A percentile compares a stretch with the other conserved stretches of the same genome.
These are phyloP conservation scores for Mycena sanguinolenta DNA, from an alignment of 768 basidiomycete species.

Conservation along the genomic window DNA sequence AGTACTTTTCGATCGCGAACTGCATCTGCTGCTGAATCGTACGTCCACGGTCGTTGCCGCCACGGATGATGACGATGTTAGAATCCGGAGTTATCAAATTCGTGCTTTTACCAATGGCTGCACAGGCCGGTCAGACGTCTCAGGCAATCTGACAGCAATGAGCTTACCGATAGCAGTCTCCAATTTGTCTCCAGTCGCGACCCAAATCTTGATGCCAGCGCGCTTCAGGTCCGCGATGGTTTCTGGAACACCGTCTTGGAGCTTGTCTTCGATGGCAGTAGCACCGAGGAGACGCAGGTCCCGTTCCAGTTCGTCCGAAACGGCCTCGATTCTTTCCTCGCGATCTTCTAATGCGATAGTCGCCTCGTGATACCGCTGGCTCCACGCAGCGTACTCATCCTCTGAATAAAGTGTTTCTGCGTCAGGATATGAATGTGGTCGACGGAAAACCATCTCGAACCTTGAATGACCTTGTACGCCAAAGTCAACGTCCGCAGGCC, in stretches of 20 bases:
- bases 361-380: constrained; percentile 83
- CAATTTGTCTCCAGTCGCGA: constrained; percentile 97
- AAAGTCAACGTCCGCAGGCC: constrained; percentile 94
- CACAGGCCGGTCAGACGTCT: neutral
- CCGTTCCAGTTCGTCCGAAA: constrained; percentile 86
- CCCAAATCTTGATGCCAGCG: constrained; percentile 99
- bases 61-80: constrained; percentile 94
- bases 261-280: constrained; percentile 96
- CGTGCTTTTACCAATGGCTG: constrained; percentile 97
- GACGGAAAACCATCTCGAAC: constrained; percentile 54
- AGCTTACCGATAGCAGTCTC: constrained; percentile 92
- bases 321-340: constrained; percentile 82
- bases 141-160: constrained; percentile 2
- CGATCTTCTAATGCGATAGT: constrained; percentile 82
- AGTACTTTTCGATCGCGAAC: constrained; percentile 88
- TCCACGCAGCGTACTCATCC: constrained; percentile 87
- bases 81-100: constrained; percentile 92
- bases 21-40: constrained; percentile 87
- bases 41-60: constrained; percentile 68
- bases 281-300: constrained; percentile 89
- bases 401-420: constrained; percentile 54
- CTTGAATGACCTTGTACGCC: constrained; percentile 88
- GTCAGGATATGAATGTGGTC: neutral
- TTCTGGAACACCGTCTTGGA: constrained; percentile 98
- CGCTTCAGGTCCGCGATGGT: constrained; percentile 94